phyloP scores from a whole-genome alignment of 768 basidiomycete species.

The Leccinum subgranulosum region DNA sequence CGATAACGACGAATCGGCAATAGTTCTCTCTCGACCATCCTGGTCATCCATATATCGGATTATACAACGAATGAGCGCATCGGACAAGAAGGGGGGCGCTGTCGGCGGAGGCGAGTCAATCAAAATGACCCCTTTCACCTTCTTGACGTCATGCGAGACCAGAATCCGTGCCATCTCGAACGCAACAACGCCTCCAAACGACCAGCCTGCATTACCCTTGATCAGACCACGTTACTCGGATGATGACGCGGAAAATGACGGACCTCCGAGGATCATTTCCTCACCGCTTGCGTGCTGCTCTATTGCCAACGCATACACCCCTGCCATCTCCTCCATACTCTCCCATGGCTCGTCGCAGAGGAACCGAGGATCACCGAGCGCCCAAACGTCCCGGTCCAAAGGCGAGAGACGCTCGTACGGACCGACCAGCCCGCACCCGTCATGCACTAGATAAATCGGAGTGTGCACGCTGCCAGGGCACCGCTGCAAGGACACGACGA shows the following conservation, averaged over 20 bases:
- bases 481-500: conserved; percentile 28
- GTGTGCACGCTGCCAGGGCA: conserved; percentile 14
- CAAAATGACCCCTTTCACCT: conserved; percentile 55
- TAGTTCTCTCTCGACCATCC: neutral
- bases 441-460: conserved; percentile 68
- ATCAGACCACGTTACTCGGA: neutral
- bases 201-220: conserved; percentile 54
- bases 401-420: conserved; percentile 47
- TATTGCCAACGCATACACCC: conserved; percentile 44
- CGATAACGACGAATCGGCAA: conserved; percentile 30
- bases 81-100: conserved; percentile 50
- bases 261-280: conserved; percentile 56
- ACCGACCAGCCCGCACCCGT: conserved; percentile 62
- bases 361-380: conserved; percentile 56
- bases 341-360: conserved; percentile 44
- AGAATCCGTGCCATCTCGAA: conserved; percentile 62
- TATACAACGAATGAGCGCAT: conserved; percentile 46
- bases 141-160: conserved; percentile 33
- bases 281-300: conserved; percentile 33
- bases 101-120: conserved; percentile 66
- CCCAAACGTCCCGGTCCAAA: conserved; percentile 57
- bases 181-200: conserved; percentile 72
- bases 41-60: conserved; percentile 31
- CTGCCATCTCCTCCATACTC: conserved; percentile 50
- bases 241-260: conserved; percentile 3